phyloP scores from a whole-genome alignment of 352 stramenopile genomes.

The Phytophthora cajani region DNA sequence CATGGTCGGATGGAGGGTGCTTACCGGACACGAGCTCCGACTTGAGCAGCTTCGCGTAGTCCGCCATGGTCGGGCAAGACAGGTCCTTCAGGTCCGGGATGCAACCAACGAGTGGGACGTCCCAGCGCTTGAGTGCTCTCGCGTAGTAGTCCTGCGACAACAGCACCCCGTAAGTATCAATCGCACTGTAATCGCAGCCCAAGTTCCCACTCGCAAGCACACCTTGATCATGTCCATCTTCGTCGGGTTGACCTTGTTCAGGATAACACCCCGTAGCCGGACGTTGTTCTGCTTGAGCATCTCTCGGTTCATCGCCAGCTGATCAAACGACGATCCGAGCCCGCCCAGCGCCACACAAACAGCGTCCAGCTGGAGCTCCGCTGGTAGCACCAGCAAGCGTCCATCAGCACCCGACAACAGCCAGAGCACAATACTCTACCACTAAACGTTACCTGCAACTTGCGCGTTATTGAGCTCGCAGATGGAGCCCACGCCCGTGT shows the following conservation, averaged over 20 bases:
- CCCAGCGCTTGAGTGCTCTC: constrained; percentile 90
- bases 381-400: constrained; percentile 27
- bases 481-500: constrained; percentile 92
- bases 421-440: neutral
- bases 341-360: constrained; percentile 83
- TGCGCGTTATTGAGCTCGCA: constrained; percentile 92
- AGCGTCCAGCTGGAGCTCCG: constrained; percentile 82
- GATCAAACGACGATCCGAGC: constrained; percentile 86
- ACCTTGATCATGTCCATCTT: constrained; percentile 94
- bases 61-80: constrained; percentile 84
- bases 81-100: constrained; percentile 88
- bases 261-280: constrained; percentile 77
- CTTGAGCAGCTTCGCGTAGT: constrained; percentile 88
- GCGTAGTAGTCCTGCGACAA: constrained; percentile 84
- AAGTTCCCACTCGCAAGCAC: neutral
- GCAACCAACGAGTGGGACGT: constrained; percentile 87
- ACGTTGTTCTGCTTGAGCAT: constrained; percentile 84
- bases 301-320: constrained; percentile 86
- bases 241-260: constrained; percentile 89
- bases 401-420: neutral
- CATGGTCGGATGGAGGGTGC: constrained; percentile 61
- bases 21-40: constrained; percentile 80
- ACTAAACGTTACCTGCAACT: constrained; percentile 60
- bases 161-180: neutral
- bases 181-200: neutral